phyloP scores from a whole-genome alignment of 2,329 filamentous ascomycete genomes.

The Alternaria hordeiaustralica region DNA sequence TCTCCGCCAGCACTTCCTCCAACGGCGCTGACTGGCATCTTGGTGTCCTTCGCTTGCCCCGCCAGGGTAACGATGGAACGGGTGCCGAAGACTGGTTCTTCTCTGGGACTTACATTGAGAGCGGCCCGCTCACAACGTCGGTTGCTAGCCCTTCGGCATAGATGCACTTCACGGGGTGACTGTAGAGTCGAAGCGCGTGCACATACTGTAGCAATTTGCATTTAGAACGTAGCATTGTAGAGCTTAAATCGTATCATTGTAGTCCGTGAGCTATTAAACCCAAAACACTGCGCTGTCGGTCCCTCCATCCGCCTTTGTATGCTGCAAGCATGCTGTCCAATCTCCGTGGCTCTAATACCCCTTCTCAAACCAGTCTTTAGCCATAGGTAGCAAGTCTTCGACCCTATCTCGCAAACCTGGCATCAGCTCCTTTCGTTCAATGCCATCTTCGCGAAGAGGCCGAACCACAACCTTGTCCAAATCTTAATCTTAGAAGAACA shows the following conservation, averaged over 20 bases:
- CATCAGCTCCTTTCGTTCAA: not conserved
- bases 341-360: not conserved
- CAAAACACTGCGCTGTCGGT: not conserved
- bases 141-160: conserved; percentile 33
- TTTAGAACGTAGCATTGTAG: not conserved
- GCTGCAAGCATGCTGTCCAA: not conserved
- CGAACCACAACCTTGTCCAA: not conserved
- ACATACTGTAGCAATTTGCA: not conserved
- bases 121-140: conserved; percentile 52
- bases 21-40: conserved; percentile 77
- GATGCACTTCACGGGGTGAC: not conserved
- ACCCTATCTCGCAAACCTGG: not conserved
- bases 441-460: not conserved
- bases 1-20: conserved; percentile 66
- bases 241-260: not conserved
- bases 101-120: conserved; percentile 74
- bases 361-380: not conserved
- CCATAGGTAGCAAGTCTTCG: not conserved
- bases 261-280: not conserved
- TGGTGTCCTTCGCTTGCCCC: conserved; percentile 70
- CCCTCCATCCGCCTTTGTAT: not conserved
- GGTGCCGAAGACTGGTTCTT: conserved; percentile 72
- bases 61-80: conserved; percentile 60
- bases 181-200: not conserved
- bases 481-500: too few relatives aligned